Percentiles rank a stretch among this genome's conserved stretches.
Evolutionary conservation across 768 basidiomycete species (phyloP).

Genomic region (Cystofilobasidium ferigula): DNA sequence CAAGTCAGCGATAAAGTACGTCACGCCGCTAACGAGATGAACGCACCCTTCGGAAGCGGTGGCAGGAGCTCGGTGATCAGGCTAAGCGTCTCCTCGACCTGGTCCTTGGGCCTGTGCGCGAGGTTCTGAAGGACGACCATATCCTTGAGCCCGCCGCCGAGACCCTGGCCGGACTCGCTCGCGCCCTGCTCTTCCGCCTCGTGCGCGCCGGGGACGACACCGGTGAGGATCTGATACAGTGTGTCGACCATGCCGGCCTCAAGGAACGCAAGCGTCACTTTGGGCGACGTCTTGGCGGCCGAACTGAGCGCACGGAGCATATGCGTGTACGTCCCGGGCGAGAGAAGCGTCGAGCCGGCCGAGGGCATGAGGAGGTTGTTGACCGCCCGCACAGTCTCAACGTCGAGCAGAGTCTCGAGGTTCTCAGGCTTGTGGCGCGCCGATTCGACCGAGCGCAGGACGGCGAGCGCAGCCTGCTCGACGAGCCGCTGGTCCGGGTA

Average conservation of each 20-base stretch:
- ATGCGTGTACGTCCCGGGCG: constrained; percentile 75
- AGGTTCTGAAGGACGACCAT: constrained; percentile 94
- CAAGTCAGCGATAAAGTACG: neutral
- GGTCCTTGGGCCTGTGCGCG: constrained; percentile 91
- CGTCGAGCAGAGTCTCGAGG: constrained; percentile 67
- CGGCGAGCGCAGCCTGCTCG: constrained; percentile 86
- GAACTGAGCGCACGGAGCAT: constrained; percentile 77
- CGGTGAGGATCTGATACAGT: constrained; percentile 87
- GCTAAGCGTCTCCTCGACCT: constrained; percentile 84
- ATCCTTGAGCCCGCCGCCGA: constrained; percentile 80
- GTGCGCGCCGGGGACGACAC: constrained; percentile 66
- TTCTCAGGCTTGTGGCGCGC: constrained; percentile 77
- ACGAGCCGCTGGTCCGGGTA: constrained; percentile 96
- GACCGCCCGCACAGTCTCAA: constrained; percentile 66
- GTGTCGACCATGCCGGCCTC: constrained; percentile 90
- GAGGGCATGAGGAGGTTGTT: constrained; percentile 75
- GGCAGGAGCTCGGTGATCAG: constrained; percentile 86
- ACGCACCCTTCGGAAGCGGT: constrained; percentile 74
- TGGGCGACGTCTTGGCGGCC: constrained; percentile 75
- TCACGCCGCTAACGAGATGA: neutral
- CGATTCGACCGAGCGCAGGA: constrained; percentile 86
- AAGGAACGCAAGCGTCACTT: constrained; percentile 70
- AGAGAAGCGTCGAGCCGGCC: constrained; percentile 66
- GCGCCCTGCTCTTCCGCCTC: constrained; percentile 46
- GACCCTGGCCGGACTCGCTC: constrained; percentile 56